Conservation (phyloP, 306 rosid genomes). For the Medicago arabica region DNA sequence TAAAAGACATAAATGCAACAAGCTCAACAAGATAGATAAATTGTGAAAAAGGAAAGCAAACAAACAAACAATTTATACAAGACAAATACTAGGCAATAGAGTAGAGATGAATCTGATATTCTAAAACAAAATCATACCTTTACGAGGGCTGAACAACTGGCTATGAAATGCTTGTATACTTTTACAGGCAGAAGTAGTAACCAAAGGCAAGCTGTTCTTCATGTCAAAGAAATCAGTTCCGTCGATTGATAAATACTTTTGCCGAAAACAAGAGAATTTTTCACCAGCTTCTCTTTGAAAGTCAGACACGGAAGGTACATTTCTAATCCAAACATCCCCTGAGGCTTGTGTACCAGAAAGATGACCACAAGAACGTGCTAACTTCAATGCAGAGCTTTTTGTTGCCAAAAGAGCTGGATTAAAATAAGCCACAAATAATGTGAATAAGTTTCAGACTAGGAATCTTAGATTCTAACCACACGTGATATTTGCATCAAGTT, state of each 20-base stretch:
- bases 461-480: slow-evolving; percentile 35
- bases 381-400: slow-evolving; percentile 53
- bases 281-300: slow-evolving; percentile 66
- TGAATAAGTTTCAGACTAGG: slow-evolving; percentile 10
- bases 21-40: slow-evolving; percentile 16
- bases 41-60: not conserved
- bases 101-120: slow-evolving; percentile 16
- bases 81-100: slow-evolving; percentile 7
- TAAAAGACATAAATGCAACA: slow-evolving; percentile 4
- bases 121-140: slow-evolving; percentile 56
- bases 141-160: slow-evolving; percentile 54
- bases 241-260: slow-evolving; percentile 53
- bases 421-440: slow-evolving; percentile 23
- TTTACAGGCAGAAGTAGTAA: slow-evolving; percentile 52
- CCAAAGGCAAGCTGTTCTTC: slow-evolving; percentile 55
- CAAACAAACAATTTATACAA: slow-evolving; percentile 16
- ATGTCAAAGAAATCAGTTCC: slow-evolving; percentile 54
- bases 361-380: slow-evolving; percentile 50
- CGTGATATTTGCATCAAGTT: slow-evolving; percentile 26
- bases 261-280: slow-evolving; percentile 53
- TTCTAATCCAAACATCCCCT: slow-evolving; percentile 52
- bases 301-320: slow-evolving; percentile 53
- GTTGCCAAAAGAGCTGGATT: slow-evolving; percentile 65
- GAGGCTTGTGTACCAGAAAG: slow-evolving; percentile 42
- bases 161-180: slow-evolving; percentile 52